These are phyloP conservation scores for Wickerhamomyces hampshirensis DNA, from an alignment of 805 yeast genomes.

Conservation along the genomic window DNA sequence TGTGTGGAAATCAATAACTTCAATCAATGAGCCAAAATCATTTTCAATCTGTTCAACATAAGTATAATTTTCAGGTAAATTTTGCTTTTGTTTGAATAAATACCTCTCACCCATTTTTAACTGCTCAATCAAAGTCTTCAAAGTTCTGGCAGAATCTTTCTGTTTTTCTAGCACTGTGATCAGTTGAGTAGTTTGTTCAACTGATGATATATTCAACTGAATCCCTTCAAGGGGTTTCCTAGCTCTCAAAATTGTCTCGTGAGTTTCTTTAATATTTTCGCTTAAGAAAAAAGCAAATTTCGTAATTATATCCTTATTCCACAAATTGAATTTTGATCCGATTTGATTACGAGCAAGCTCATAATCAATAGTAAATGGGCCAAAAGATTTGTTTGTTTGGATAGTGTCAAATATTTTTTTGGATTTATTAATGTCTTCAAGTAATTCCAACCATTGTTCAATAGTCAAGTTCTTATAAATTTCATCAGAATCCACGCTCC, in stretches of 20 bases:
- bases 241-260: constrained; percentile 27
- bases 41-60: constrained; percentile 58
- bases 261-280: constrained; percentile 26
- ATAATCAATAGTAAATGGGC: constrained; percentile 40
- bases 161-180: constrained; percentile 34
- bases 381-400: constrained; percentile 35
- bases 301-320: constrained; percentile 45
- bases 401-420: constrained; percentile 48
- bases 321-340: constrained; percentile 48
- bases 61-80: constrained; percentile 50
- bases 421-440: constrained; percentile 39
- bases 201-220: constrained; percentile 32
- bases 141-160: constrained; percentile 7
- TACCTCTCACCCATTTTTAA: constrained; percentile 30
- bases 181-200: constrained; percentile 32
- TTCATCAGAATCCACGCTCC: constrained; percentile 48
- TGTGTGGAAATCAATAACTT: constrained; percentile 33
- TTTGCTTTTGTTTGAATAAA: constrained; percentile 39
- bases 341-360: constrained; percentile 50
- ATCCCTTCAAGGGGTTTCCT: constrained; percentile 34
- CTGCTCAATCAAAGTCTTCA: constrained; percentile 6
- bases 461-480: constrained; percentile 34
- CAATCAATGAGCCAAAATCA: constrained; percentile 37
- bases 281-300: constrained; percentile 37
- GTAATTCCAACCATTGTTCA: constrained; percentile 42